Conservation (phyloP, 805 yeast genomes). For the Sungouiella thailandica region DNA sequence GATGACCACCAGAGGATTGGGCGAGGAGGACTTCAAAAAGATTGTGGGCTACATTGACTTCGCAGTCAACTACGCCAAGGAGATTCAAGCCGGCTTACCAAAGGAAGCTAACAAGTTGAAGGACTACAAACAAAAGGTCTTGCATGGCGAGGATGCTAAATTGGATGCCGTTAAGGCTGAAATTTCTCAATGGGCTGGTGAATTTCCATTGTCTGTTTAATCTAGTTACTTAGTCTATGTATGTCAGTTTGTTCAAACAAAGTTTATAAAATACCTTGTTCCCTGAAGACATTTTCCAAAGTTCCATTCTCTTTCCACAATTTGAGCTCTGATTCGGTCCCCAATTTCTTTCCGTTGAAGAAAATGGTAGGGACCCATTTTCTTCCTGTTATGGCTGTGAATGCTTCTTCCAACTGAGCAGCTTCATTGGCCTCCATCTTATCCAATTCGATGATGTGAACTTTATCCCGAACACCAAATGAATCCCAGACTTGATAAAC, state of each 20-base stretch:
- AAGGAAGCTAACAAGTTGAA: constrained; percentile 90
- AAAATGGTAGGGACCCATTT: constrained; percentile 70
- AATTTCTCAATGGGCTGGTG: constrained; percentile 87
- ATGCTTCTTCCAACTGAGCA: constrained; percentile 46
- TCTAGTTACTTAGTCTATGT: background rate
- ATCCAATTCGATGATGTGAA: constrained; percentile 59
- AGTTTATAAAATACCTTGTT: constrained; percentile 1
- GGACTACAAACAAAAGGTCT: constrained; percentile 74
- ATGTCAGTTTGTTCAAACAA: background rate
- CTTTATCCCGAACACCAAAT: constrained; percentile 45
- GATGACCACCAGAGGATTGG: constrained; percentile 95
- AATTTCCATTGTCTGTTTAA: constrained; percentile 55
- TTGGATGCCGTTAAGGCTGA: constrained; percentile 66
- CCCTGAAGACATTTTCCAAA: constrained; percentile 29
- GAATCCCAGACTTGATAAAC: constrained; percentile 52
- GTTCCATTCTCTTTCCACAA: constrained; percentile 28
- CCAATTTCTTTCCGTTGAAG: constrained; percentile 54
- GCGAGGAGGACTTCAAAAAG: constrained; percentile 76
- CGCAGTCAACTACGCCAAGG: constrained; percentile 66
- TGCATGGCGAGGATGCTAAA: constrained; percentile 62
- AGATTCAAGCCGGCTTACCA: constrained; percentile 76
- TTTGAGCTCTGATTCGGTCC: constrained; percentile 49
- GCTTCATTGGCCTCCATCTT: constrained; percentile 45
- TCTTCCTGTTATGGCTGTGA: constrained; percentile 52
- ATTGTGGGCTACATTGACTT: constrained; percentile 61